Conservation (phyloP, 2,329 filamentous ascomycete genomes). For the Fusarium caatingaense region DNA sequence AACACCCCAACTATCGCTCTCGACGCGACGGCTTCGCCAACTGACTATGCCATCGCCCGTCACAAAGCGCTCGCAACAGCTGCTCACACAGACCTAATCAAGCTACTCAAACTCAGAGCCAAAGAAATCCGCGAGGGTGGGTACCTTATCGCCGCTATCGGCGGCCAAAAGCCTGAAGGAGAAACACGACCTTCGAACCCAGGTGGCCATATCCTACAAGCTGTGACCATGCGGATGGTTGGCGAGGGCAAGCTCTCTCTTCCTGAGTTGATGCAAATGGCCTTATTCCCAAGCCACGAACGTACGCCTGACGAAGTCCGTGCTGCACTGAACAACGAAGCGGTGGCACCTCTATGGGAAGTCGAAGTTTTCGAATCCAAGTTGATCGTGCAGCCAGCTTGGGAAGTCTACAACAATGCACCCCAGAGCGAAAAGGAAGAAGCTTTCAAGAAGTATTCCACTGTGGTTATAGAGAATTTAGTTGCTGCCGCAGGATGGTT, state of each 20-base stretch:
- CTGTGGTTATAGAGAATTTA: not conserved
- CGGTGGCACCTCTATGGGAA: not conserved
- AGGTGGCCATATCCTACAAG: not conserved
- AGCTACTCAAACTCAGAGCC: not conserved
- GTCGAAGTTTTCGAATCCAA: not conserved
- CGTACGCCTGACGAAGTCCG: not conserved
- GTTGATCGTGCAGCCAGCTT: constrained; percentile 7
- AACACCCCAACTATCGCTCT: not conserved
- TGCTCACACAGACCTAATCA: constrained; percentile 2
- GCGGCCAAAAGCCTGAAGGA: not conserved
- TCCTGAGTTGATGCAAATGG: constrained; percentile 4
- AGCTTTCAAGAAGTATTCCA: not conserved
- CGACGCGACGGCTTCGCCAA: constrained; percentile 7
- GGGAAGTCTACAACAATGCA: not conserved
- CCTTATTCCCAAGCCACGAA: constrained; percentile 8
- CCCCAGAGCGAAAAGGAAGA: fast-evolving
- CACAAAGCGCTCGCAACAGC: constrained; percentile 8
- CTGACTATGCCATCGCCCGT: constrained; percentile 10
- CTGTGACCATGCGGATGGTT: constrained; percentile 6
- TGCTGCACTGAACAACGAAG: not conserved
- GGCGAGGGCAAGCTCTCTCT: not conserved
- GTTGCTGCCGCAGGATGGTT: constrained; percentile 4
- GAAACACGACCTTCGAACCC: not conserved
- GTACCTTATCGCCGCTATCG: not conserved
- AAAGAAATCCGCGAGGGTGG: not conserved